Evolutionary conservation across 495 filamentous ascomycete genomes (phyloP).

Genomic region (Neurospora tetraspora): DNA sequence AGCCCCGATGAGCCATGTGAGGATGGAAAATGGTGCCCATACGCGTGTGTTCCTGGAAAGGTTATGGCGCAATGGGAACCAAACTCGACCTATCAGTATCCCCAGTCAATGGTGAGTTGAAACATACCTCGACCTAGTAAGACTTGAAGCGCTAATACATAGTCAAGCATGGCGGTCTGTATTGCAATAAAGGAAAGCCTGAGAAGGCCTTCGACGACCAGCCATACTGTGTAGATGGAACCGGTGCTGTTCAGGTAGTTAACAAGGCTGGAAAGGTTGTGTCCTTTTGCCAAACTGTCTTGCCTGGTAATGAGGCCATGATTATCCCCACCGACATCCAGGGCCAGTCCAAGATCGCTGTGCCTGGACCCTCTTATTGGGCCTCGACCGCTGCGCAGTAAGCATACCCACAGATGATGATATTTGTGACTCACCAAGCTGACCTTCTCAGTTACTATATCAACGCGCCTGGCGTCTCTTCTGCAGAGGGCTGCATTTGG

Average conservation of each 20-base stretch:
- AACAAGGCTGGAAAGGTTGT: constrained; percentile 55
- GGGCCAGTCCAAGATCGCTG: constrained; percentile 48
- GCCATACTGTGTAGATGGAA: constrained; percentile 64
- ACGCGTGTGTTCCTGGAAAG: constrained; percentile 67
- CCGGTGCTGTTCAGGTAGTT: constrained; percentile 49
- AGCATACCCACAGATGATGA: constrained; percentile 5
- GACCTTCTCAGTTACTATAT: constrained; percentile 54
- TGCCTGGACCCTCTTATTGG: constrained; percentile 66
- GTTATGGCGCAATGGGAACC: constrained; percentile 74
- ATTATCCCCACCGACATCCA: constrained; percentile 65
- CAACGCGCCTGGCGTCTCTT: constrained; percentile 59
- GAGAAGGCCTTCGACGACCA: constrained; percentile 61
- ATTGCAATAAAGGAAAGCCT: constrained; percentile 60
- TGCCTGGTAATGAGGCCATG: constrained; percentile 85
- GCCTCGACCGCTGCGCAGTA: constrained; percentile 65
- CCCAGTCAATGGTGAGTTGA: constrained; percentile 60
- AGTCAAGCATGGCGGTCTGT: constrained; percentile 62
- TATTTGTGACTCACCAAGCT: constrained; percentile 4
- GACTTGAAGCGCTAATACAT: constrained; percentile 16
- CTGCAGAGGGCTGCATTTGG: constrained; percentile 61
- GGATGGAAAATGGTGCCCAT: constrained; percentile 64
- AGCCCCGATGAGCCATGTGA: constrained; percentile 64
- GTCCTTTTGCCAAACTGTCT: constrained; percentile 73
- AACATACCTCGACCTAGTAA: not conserved
- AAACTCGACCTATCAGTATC: constrained; percentile 56